Evolutionary conservation across 2,329 filamentous ascomycete species (phyloP).

Genomic region (Epichloe festucae): DNA sequence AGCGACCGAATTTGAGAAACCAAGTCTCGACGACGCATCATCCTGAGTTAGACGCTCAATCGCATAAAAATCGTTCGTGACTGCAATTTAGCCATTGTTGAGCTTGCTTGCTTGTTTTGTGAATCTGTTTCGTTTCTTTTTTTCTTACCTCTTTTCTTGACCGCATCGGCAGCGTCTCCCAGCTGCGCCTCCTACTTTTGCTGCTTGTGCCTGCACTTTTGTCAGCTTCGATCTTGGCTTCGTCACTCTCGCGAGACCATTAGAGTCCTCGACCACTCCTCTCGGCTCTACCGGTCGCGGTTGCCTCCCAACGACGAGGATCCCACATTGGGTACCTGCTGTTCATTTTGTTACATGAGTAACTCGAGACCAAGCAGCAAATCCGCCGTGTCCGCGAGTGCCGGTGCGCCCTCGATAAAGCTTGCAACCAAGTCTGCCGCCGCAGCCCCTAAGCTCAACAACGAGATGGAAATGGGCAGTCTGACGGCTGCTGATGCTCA

Average conservation of each 20-base stretch:
- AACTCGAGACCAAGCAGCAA: constrained; percentile 24
- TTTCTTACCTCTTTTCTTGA: not conserved
- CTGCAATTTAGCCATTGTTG: no score
- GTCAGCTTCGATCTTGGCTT: not conserved
- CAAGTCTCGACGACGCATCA: no score
- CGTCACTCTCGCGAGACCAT: not conserved
- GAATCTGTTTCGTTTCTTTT: not conserved
- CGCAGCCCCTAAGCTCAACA: constrained; percentile 43
- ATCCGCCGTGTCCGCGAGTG: constrained; percentile 24
- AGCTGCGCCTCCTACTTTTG: not conserved
- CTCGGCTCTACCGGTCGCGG: not conserved
- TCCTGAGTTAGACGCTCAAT: no score
- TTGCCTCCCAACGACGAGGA: not conserved
- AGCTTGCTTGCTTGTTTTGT: no score
- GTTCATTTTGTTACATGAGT: constrained; percentile 23
- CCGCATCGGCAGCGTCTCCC: not conserved
- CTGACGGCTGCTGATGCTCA: constrained; percentile 26
- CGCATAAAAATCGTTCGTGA: no score
- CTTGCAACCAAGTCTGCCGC: constrained; percentile 40
- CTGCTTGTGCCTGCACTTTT: not conserved
- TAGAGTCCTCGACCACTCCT: not conserved
- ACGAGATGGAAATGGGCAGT: constrained; percentile 41
- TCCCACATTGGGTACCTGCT: not conserved
- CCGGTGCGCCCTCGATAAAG: constrained; percentile 28
- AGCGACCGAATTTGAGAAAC: no score